phyloP scores from a whole-genome alignment of 2,329 filamentous ascomycete genomes.

The Sporothrix phasma region DNA sequence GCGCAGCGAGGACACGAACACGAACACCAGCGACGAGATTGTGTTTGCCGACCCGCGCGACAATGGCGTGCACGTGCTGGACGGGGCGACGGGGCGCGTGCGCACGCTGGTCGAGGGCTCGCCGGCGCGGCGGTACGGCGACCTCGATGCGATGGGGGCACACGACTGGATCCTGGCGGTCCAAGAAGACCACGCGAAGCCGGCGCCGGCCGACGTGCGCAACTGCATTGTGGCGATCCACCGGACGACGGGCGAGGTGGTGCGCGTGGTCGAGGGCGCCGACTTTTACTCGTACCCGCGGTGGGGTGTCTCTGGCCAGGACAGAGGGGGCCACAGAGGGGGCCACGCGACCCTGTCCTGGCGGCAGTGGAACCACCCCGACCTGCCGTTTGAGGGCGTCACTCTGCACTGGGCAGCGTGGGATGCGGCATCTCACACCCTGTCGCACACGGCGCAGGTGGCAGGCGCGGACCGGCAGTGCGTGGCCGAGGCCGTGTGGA shows the following conservation, averaged over 20 bases:
- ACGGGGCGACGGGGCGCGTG: conserved; percentile 28
- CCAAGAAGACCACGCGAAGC: conserved; percentile 39
- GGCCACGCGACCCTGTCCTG: conserved; percentile 30
- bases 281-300: conserved; percentile 45
- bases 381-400: conserved; percentile 41
- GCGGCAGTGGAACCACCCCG: conserved; percentile 46
- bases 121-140: conserved; percentile 33
- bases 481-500: conserved; percentile 42
- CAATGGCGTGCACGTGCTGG: conserved; percentile 34
- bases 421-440: not conserved
- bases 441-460: conserved; percentile 28
- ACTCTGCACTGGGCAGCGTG: conserved; percentile 35
- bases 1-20: not conserved
- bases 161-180: conserved; percentile 37
- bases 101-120: conserved; percentile 25
- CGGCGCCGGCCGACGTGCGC: conserved; percentile 26
- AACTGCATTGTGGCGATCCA: conserved; percentile 34
- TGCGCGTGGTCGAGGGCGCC: conserved; percentile 32
- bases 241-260: conserved; percentile 31
- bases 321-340: not conserved
- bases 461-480: conserved; percentile 35
- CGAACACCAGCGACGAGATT: conserved; percentile 21
- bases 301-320: conserved; percentile 34
- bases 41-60: conserved; percentile 37
- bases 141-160: conserved; percentile 31